phyloP scores from a whole-genome alignment of 2,329 filamentous ascomycete genomes.

The Cladobotryum protrusum region DNA sequence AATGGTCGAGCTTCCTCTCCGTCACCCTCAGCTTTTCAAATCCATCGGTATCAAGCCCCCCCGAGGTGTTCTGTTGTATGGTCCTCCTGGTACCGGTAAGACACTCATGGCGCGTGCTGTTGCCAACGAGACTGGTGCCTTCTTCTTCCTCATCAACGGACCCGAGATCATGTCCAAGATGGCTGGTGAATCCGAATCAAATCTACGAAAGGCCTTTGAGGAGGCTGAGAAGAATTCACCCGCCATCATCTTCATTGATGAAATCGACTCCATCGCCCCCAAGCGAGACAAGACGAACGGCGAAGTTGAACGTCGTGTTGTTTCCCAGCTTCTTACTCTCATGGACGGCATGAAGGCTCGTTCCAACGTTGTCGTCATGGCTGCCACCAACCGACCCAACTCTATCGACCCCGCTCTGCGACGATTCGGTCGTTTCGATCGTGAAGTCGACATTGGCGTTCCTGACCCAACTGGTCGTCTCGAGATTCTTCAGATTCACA shows the following conservation, averaged over 20 bases:
- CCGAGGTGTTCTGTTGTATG: slow-evolving; percentile 92
- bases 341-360: slow-evolving; percentile 99
- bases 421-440: slow-evolving; percentile 97
- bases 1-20: slow-evolving; percentile 92
- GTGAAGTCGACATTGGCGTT: slow-evolving; percentile 97
- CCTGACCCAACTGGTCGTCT: slow-evolving; percentile 97
- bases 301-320: slow-evolving; percentile 96
- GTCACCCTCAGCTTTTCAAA: slow-evolving; percentile 98
- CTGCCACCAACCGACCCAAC: slow-evolving; percentile 96
- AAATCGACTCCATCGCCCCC: slow-evolving; percentile 97
- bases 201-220: slow-evolving; percentile 97
- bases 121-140: slow-evolving; percentile 96
- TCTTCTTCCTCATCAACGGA: slow-evolving; percentile 99
- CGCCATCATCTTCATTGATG: slow-evolving; percentile 98
- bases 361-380: slow-evolving; percentile 98
- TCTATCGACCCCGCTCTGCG: slow-evolving; percentile 96
- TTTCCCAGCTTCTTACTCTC: slow-evolving; percentile 92
- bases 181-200: slow-evolving; percentile 98
- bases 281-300: slow-evolving; percentile 99
- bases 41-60: slow-evolving; percentile 99
- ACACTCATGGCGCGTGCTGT: slow-evolving; percentile 98
- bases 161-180: slow-evolving; percentile 99
- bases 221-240: slow-evolving; percentile 99
- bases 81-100: slow-evolving; percentile 98
- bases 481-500: slow-evolving; percentile 98